Percentiles rank a stretch among this genome's conserved stretches.
phyloP scores from a whole-genome alignment of 345 rosid species.

The Rhizophora mangle region DNA sequence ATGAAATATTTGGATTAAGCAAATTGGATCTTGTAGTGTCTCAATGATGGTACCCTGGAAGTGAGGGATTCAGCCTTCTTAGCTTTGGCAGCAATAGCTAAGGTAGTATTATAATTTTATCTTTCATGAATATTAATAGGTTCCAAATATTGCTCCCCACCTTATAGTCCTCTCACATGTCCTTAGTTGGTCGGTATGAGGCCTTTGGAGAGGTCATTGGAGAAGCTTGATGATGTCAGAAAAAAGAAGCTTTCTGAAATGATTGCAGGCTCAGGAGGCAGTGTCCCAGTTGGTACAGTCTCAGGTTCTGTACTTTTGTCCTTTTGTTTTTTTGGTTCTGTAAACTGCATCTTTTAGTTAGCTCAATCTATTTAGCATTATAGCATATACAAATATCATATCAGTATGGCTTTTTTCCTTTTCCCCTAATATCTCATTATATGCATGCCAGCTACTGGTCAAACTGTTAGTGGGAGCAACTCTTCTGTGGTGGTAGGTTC shows the following conservation, averaged over 20 bases:
- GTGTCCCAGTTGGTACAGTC: constrained; percentile 46
- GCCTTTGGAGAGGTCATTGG: constrained; percentile 93
- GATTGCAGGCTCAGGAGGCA: constrained; percentile 70
- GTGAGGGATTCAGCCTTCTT: constrained; percentile 98
- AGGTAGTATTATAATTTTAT: constrained; percentile 45
- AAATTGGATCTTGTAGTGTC: constrained; percentile 57
- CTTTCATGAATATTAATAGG: not conserved
- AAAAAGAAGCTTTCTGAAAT: constrained; percentile 93
- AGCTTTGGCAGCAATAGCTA: constrained; percentile 87
- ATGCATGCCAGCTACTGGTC: constrained; percentile 40
- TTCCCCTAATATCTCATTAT: constrained; percentile 9
- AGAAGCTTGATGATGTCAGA: constrained; percentile 98
- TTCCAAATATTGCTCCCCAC: not conserved
- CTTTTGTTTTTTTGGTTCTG: constrained; percentile 3
- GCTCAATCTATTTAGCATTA: not conserved
- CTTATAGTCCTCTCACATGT: not conserved
- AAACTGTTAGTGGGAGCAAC: constrained; percentile 40
- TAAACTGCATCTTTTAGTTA: constrained; percentile 3
- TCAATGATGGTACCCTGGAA: constrained; percentile 96
- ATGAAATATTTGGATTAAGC: not conserved
- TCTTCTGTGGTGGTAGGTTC: constrained; percentile 46
- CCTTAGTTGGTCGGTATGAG: constrained; percentile 92
- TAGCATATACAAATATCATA: not conserved
- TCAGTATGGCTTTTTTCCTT: too few relatives aligned
- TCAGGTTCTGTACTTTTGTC: constrained; percentile 45